These are phyloP conservation scores for Tetrahymena borealis DNA, from an alignment of 73 alveolate species.

Conservation along the genomic window DNA sequence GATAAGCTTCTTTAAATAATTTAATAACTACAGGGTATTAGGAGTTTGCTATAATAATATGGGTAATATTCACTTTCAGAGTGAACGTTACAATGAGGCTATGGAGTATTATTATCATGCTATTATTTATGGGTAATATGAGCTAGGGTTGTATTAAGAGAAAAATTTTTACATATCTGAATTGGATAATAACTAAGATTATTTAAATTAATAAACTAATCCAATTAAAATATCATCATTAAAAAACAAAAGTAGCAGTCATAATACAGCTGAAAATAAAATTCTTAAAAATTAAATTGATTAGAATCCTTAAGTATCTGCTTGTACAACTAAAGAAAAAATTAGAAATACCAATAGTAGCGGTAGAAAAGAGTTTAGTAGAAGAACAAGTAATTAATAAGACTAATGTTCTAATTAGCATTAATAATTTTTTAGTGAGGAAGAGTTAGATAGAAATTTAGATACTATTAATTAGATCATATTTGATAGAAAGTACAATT, in stretches of 20 bases:
- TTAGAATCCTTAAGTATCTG: no score
- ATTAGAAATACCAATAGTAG: background rate
- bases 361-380: background rate
- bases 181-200: background rate
- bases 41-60: background rate
- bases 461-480: background rate
- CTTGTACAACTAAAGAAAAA: background rate
- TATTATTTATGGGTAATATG: background rate
- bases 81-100: background rate
- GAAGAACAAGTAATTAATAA: background rate
- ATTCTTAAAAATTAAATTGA: no score
- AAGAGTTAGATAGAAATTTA: background rate
- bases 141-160: background rate
- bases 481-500: background rate
- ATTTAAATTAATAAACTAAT: background rate
- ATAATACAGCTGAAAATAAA: background rate
- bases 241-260: background rate
- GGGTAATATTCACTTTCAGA: background rate
- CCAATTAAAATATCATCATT: background rate
- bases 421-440: background rate
- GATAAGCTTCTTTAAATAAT: background rate
- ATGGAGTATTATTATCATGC: background rate
- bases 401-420: background rate
- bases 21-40: background rate
- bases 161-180: background rate